Conservation (phyloP, 2,329 filamentous ascomycete species). For the Scedosporium dehoogii region DNA sequence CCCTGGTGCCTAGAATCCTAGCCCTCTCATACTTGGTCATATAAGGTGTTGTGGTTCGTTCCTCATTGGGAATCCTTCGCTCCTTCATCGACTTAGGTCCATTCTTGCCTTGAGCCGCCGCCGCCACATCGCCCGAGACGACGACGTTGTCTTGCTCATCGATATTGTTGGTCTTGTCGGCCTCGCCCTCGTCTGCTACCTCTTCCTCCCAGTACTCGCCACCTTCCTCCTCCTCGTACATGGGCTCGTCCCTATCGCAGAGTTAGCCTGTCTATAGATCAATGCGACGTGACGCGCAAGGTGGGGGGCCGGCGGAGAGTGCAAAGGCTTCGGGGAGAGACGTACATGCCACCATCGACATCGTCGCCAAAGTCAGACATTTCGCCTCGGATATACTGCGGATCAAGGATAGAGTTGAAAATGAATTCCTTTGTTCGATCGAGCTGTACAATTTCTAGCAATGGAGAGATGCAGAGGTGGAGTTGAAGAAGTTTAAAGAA, state of each 20-base stretch:
- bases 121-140: conserved; percentile 51
- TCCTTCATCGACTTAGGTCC: conserved; percentile 52
- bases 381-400: conserved; percentile 9
- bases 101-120: conserved; percentile 42
- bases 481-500: not conserved
- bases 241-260: conserved; percentile 51
- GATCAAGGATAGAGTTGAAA: not conserved
- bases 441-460: not conserved
- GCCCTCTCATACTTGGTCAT: conserved; percentile 99
- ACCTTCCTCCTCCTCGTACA: conserved; percentile 61
- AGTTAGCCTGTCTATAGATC: conserved; percentile 9
- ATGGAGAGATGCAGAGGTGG: not conserved
- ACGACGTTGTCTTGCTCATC: conserved; percentile 51
- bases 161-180: conserved; percentile 39
- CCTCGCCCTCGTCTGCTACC: conserved; percentile 40
- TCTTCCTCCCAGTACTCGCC: conserved; percentile 49
- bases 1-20: conserved; percentile 83
- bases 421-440: not conserved
- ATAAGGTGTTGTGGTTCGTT: conserved; percentile 89
- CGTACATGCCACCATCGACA: conserved; percentile 49
- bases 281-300: not conserved
- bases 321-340: conserved; percentile 9
- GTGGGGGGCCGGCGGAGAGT: not conserved
- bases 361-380: conserved; percentile 72
- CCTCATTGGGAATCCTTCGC: conserved; percentile 84